Conservation (phyloP, 441 rosid genomes). For the Manihot esculenta region DNA sequence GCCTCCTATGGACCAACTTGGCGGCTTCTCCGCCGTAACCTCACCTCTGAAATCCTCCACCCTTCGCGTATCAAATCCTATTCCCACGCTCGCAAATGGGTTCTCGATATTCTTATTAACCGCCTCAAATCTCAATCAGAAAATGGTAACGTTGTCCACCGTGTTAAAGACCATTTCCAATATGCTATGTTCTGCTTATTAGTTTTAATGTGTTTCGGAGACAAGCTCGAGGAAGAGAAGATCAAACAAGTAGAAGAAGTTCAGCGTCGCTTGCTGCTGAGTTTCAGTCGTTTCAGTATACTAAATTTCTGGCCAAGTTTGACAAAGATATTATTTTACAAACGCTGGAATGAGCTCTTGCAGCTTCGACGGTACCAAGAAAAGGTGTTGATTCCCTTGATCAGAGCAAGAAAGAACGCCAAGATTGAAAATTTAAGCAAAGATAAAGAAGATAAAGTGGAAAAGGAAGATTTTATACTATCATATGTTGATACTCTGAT, state of each 20-base stretch:
- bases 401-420: constrained; percentile 10
- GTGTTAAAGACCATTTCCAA: constrained; percentile 22
- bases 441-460: constrained; percentile 1
- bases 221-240: constrained; percentile 32
- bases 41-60: constrained; percentile 30
- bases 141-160: neutral
- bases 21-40: constrained; percentile 38
- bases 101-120: constrained; percentile 18
- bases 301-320: constrained; percentile 18
- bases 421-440: neutral
- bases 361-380: neutral
- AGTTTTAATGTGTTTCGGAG: constrained; percentile 36
- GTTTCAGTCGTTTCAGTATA: constrained; percentile 1
- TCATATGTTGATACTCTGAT: constrained; percentile 22
- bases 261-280: constrained; percentile 17
- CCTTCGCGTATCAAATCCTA: constrained; percentile 28
- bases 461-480: neutral
- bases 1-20: constrained; percentile 33
- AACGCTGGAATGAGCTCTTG: constrained; percentile 11
- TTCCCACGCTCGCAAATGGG: constrained; percentile 29
- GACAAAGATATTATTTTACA: constrained; percentile 5
- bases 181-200: constrained; percentile 35
- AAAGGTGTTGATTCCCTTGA: constrained; percentile 8
- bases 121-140: constrained; percentile 6
- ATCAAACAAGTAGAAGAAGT: constrained; percentile 20